Base-by-base conservation (phyloP, 202 grass and related monocot species). In the Hordeum pubiflorum region DNA sequence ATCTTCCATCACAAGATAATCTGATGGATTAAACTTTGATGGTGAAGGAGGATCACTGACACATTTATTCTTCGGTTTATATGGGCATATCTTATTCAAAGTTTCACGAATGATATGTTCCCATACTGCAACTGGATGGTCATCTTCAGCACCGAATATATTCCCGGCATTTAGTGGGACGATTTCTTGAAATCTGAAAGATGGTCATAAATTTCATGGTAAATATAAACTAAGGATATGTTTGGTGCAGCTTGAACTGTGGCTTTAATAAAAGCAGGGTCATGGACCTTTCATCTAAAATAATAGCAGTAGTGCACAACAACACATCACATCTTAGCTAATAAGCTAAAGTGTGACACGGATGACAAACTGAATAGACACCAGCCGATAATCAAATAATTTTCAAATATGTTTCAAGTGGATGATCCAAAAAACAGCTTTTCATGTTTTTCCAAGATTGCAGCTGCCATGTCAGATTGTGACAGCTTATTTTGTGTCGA, bases 181-280 rank as follows among this genome's bases (percentile, higher is more conserved):
- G 83, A 98, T 90, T 89, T 98, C 92, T 89, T 95, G 92, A 94
- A 98, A 94, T 21, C 95, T 98, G 84, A 67, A 89, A 75, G 43
- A 21, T 23, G 63, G 84, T 18, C 70, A 73, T 73, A 73, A 73
- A 55, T 54, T 73, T 34, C 70, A 73, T 33, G 44, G 70, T 73
- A 73, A 73, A 73, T 55, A 73, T 27, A 73, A 33, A 73, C 17
- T 54, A 54, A 34, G 52, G 44, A 46, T 20, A 73, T 55, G 4
- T 73, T 73, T 55, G 70, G 17, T 73, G 70, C 48, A 4, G 27
- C 1, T 46, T 46, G 23, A 72, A 72, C 69, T 26, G 18, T 73
- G 24, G 24, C 41, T 50, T 48, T 44, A 70, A 27, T 23, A 39
- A 26, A 69, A 26, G 39, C 11, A 71, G 6, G 11, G 12, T 32